Base-by-base conservation (phyloP, 2,329 filamentous ascomycete species). In the Neofusicoccum laricinum region DNA sequence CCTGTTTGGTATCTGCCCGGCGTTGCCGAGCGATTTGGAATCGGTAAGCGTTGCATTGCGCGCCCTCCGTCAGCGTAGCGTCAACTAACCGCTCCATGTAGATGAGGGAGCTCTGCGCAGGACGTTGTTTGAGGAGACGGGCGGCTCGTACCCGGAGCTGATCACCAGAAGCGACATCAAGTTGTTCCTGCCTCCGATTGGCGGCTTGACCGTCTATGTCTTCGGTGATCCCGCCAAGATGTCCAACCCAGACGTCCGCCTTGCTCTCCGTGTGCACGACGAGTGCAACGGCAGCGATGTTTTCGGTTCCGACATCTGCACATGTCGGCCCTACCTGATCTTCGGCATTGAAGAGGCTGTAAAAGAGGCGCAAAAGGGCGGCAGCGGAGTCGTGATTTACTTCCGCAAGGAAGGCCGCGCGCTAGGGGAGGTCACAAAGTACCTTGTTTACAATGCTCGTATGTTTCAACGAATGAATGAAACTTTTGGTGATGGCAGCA, bases 281-380 rank as follows among this genome's bases (percentile, higher is more conserved):
- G 88, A 91, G 82, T 98, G 95, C 79, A 98, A 98, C 74, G 95
- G 95, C 64, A 96, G 91, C 75, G 95, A 99, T 78, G 95, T 98
- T 48, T 99, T 98, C 76, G 93, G 94, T 66, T 97, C 93, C 19
- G 95, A 99, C 76, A 99, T 98, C 73, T 98, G 95, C 80, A 98
- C 95, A 11, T 98, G 94, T 78, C 86, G 92, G 64, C 95, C 95
- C 15, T 98, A 98, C 76, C 87, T 98, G 64, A 96, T 96, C 73
- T 98, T 96, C 75, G 95, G 95, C 66, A 96, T 99, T 67, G 93
- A 97, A 73, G 95, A 99, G 78, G 95, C 95, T 12, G 94, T 99
- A 70, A 97, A 96, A 73, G 93, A 98, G 79, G 95, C 95, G 11
- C 95, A 98, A 76, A 92, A 90, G 64, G 94, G 94, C 61, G 94